These are phyloP conservation scores for Nasturtium officinale DNA, from an alignment of 345 rosid genomes.

Conservation along the genomic window DNA sequence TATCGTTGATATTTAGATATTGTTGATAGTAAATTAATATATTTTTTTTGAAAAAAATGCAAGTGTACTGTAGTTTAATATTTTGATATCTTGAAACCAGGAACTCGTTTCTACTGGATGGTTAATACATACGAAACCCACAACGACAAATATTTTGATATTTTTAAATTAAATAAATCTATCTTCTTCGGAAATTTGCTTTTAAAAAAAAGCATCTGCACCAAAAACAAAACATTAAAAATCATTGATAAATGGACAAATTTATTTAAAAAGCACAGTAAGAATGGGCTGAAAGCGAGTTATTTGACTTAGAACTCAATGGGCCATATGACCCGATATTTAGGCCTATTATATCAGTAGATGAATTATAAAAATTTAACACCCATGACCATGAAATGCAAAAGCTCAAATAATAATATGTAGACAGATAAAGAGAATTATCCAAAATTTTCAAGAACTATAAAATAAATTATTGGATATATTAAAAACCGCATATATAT, in stretches of 20 bases:
- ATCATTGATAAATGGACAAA: neutral
- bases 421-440: neutral
- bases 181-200: neutral
- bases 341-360: neutral
- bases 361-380: neutral
- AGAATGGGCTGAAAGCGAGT: neutral
- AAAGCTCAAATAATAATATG: neutral
- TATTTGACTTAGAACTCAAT: neutral
- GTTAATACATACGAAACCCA: neutral
- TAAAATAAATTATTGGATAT: neutral
- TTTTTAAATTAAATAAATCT: neutral
- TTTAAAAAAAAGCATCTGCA: neutral
- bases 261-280: neutral
- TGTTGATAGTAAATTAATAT: no score
- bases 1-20: neutral
- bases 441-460: neutral
- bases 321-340: neutral
- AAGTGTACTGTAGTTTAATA: neutral
- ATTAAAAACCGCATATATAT: neutral
- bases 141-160: neutral
- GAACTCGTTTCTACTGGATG: neutral
- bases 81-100: neutral
- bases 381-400: neutral
- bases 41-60: no score
- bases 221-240: no score